These are phyloP conservation scores for Microcos paniculata DNA, from an alignment of 345 rosid species.

Conservation along the genomic window DNA sequence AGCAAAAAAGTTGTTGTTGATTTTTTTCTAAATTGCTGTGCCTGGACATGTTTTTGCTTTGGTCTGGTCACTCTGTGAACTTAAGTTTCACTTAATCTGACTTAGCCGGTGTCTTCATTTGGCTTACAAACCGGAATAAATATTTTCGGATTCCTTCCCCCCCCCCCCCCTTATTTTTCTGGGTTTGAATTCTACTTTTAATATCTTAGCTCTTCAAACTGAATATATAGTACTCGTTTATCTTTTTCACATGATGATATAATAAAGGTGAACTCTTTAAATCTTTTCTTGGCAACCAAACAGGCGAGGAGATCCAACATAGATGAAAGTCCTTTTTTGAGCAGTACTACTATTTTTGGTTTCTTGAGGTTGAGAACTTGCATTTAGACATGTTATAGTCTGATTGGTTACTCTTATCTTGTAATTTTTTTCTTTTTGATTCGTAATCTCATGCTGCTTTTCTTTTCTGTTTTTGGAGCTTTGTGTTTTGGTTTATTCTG, in stretches of 20 bases:
- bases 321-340: conserved; percentile 4
- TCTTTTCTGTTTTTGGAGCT: conserved; percentile 52
- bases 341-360: conserved; percentile 1
- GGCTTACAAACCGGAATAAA: background rate
- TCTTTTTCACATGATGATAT: background rate
- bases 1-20: background rate
- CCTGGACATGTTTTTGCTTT: background rate
- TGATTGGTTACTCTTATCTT: conserved; percentile 22
- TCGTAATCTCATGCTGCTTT: conserved; percentile 20
- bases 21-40: background rate
- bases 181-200: conserved; percentile 7
- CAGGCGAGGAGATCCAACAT: conserved; percentile 8
- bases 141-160: background rate
- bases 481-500: conserved; percentile 64
- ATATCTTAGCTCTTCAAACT: background rate
- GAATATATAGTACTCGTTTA: background rate
- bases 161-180: background rate
- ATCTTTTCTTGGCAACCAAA: conserved; percentile 25
- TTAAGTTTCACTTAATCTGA: background rate
- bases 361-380: background rate
- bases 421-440: conserved; percentile 12
- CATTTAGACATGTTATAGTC: conserved; percentile 14
- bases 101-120: background rate
- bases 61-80: background rate
- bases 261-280: background rate